Evolutionary conservation across 306 rosid species (phyloP), one percentile per base, ranked within the genome.

Genomic region (Gastrolobium bilobum): DNA sequence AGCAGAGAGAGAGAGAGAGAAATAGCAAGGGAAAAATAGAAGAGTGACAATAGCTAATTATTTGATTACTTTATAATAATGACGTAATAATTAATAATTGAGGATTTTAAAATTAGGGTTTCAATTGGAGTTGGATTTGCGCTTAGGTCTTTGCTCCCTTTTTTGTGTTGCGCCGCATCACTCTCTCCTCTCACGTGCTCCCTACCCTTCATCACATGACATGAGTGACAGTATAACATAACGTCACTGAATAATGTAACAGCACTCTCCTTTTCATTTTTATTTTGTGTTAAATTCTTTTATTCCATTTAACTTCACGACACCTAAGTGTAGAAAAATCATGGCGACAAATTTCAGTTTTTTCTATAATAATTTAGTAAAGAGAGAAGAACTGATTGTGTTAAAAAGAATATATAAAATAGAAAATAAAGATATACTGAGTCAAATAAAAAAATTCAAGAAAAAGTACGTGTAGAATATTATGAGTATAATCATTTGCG

Each of bases 141-240:
- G 5, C 15, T 10, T 47, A n/a, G 70, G 68, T 56, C 13, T 26
- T 56, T 56, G 10, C 37, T 8, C 3, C 37, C 37, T 54, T 29
- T 61, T 6, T 33, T 38, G 43, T 35, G 67, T 5, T 6, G 4
- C 5, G 65, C 46, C 68, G 46, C 30, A 5, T 40, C 13, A 14
- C 5, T 11, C 34, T 51, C 26, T 77, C 81, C 34, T 51, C 26
- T 77, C 81, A 67, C 81, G 68, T n/a, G n/a, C 53, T 51, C 34
- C 20, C 15, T 3, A 2, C 0, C 61, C 0, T 2, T 2, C 10
- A 5, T 15, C 47, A 71, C 65, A 9, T 20, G 50, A 13, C 44
- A 57, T 29, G 13, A 31, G 4, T 52, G 11, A 10, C 4, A 15
- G 26, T 1, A 10, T 42, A 15, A n/a, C 26, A 10, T 42, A 15